phyloP scores from a whole-genome alignment of 208 protist genomes.

The Herpetomonas tarakana region DNA sequence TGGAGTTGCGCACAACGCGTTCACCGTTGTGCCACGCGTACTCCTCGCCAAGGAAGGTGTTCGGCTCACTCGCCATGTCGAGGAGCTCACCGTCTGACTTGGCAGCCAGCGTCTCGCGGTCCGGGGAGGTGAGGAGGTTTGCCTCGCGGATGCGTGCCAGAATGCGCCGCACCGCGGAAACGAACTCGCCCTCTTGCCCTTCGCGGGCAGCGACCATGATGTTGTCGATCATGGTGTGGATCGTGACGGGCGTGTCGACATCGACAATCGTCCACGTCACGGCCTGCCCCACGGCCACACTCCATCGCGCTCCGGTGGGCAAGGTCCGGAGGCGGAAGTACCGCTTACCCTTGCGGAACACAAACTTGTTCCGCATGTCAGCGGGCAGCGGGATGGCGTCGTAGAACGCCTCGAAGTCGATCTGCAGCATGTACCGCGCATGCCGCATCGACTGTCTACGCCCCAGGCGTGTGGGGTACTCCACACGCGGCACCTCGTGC shows the following conservation, averaged over 20 bases:
- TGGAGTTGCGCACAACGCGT: constrained; percentile 12
- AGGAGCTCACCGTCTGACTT: constrained; percentile 8
- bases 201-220: constrained; percentile 14
- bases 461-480: constrained; percentile 6
- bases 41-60: constrained; percentile 19
- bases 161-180: constrained; percentile 9
- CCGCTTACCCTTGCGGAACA: constrained; percentile 7
- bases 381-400: constrained; percentile 19
- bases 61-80: background rate
- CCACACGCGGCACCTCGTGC: constrained; percentile 7
- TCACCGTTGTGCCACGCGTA: constrained; percentile 12
- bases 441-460: constrained; percentile 12
- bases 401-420: constrained; percentile 29
- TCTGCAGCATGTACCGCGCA: constrained; percentile 14
- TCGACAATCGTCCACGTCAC: constrained; percentile 20
- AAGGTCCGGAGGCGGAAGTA: constrained; percentile 12
- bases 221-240: constrained; percentile 18
- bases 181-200: constrained; percentile 10
- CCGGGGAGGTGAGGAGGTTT: constrained; percentile 14
- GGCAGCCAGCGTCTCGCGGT: constrained; percentile 1
- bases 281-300: constrained; percentile 16
- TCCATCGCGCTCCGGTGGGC: constrained; percentile 19
- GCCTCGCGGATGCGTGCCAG: constrained; percentile 9
- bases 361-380: constrained; percentile 7
- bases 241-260: constrained; percentile 10